A percentile compares a stretch with the other conserved stretches of the same genome.
phyloP scores from a whole-genome alignment of 2,329 filamentous ascomycete species.

The Magnaporthales sp. region DNA sequence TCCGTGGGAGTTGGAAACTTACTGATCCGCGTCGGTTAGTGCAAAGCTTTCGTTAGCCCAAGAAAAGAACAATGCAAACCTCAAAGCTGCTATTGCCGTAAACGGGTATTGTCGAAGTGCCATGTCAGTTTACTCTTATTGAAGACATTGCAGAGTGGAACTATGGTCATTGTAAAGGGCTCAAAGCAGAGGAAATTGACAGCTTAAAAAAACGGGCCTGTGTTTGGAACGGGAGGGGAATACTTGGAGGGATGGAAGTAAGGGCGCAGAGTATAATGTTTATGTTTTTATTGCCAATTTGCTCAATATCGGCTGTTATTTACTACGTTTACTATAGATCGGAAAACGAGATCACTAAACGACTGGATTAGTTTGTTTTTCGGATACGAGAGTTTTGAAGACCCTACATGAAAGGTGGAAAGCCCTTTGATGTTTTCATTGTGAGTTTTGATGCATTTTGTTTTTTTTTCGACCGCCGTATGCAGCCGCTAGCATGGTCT shows the following conservation, averaged over 20 bases:
- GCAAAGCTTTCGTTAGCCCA: slow-evolving; percentile 40
- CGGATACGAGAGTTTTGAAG: slow-evolving; percentile 29
- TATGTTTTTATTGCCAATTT: slow-evolving; percentile 3
- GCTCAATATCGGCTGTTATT: slow-evolving; percentile 4
- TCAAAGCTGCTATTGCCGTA: slow-evolving; percentile 34
- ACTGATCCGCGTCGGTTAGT: slow-evolving; percentile 39
- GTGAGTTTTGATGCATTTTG: slow-evolving; percentile 11
- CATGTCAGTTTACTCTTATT: no score
- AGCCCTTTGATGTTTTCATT: slow-evolving; percentile 25
- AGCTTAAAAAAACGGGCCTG: slow-evolving; percentile 32
- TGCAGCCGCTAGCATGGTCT: slow-evolving; percentile 24
- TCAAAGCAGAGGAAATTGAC: slow-evolving; percentile 40
- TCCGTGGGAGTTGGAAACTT: slow-evolving; percentile 41
- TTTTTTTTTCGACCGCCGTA: not conserved
- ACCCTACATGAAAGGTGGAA: slow-evolving; percentile 28
- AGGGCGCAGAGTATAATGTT: slow-evolving; percentile 38
- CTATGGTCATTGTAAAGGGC: slow-evolving; percentile 54
- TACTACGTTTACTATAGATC: slow-evolving; percentile 13
- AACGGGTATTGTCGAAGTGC: slow-evolving; percentile 29
- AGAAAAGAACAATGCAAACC: slow-evolving; percentile 37
- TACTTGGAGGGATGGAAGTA: slow-evolving; percentile 51
- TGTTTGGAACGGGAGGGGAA: slow-evolving; percentile 41
- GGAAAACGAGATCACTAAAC: slow-evolving; percentile 25
- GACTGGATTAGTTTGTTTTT: slow-evolving; percentile 31
- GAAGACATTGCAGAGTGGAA: slow-evolving; percentile 50